Base-by-base conservation (phyloP, 257 asterid species). In the Linaria vulgaris region DNA sequence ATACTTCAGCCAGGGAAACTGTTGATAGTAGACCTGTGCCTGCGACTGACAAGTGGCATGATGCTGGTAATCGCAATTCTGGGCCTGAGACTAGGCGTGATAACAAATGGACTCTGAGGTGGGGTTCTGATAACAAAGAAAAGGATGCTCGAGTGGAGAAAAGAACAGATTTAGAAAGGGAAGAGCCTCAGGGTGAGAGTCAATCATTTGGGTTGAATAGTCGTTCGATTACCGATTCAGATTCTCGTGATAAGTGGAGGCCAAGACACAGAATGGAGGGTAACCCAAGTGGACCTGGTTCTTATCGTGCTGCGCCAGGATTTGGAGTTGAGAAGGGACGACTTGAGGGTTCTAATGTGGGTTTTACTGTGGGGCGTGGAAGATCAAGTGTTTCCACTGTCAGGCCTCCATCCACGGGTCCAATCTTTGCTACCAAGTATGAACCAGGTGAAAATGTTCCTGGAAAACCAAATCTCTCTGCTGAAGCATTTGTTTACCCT, bases 41-140 rank as follows among this genome's bases (percentile, higher is more conserved):
- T 47, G 77, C 86, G 5, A 21, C 83, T 77, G 97, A 90, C 41
- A 85, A 83, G 80, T 83, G 95, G 96, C 74, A 76, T 78, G 98
- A 91, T 72, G 88, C 9, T 30, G 79, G 74, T 57, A 75, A 63
- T 78, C 98, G 98, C 59, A 83, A 59, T 76, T 58, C 88, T 59
- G 85, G 85, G 43, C 83, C 71, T 77, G 99, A 92, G 67, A 50
- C 90, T 13, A 81, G 91, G 82, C 96, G 97, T 70, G 99, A 92
- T 65, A 79, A 74, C 76, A 92, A 92, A 80, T 92, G 99, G 99
- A 78, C 97, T 53, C 72, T 83, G 52, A 80, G 96, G 79, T 92
- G 99, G 99, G 99, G 99, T 73, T 96, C 96, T 60, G 95, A 92
- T 61, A 96, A 87, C 71, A 91, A 91, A 79, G 96, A 92, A 61